These are phyloP conservation scores for Aspergillus indologenus DNA, from an alignment of 495 filamentous ascomycete genomes.

Conservation along the genomic window DNA sequence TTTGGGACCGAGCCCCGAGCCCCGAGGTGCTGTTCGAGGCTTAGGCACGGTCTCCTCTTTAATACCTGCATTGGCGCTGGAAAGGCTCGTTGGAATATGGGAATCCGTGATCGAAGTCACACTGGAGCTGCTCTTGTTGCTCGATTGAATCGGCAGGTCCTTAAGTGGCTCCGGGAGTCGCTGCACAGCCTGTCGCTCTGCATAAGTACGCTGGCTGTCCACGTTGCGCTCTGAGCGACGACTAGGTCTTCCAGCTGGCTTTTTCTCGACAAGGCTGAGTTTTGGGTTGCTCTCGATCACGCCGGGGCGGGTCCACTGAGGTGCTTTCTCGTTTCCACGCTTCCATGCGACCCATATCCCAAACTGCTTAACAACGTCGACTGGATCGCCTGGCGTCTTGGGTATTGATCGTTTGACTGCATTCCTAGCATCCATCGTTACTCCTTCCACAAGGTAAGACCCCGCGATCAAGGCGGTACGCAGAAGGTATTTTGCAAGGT, in stretches of 20 bases:
- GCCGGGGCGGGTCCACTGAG: slow-evolving; percentile 60
- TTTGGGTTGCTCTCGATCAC: slow-evolving; percentile 46
- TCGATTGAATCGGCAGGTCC: slow-evolving; percentile 18
- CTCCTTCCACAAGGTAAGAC: slow-evolving; percentile 59
- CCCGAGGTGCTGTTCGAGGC: slow-evolving; percentile 31
- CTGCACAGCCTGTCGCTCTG: slow-evolving; percentile 45
- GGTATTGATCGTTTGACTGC: slow-evolving; percentile 64
- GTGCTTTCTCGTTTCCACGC: slow-evolving; percentile 64
- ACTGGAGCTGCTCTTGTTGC: slow-evolving; percentile 13
- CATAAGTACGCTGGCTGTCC: slow-evolving; percentile 44
- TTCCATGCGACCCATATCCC: slow-evolving; percentile 75
- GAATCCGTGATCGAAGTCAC: slow-evolving; percentile 23
- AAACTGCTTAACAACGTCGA: slow-evolving; percentile 59
- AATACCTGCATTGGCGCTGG: slow-evolving; percentile 11
- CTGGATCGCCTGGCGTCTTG: slow-evolving; percentile 58
- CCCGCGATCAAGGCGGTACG: slow-evolving; percentile 66
- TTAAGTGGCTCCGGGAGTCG: slow-evolving; percentile 30
- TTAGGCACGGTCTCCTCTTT: slow-evolving; percentile 34
- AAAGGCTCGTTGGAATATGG: slow-evolving; percentile 18
- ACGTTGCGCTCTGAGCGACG: slow-evolving; percentile 45
- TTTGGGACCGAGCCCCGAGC: slow-evolving; percentile 48
- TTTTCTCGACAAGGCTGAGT: slow-evolving; percentile 41
- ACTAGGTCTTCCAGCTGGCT: slow-evolving; percentile 42
- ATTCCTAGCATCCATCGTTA: slow-evolving; percentile 53
- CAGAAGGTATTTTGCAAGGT: slow-evolving; percentile 62